Evolutionary conservation across 768 basidiomycete species (phyloP).

Genomic region (Fistulinella prunicolor): DNA sequence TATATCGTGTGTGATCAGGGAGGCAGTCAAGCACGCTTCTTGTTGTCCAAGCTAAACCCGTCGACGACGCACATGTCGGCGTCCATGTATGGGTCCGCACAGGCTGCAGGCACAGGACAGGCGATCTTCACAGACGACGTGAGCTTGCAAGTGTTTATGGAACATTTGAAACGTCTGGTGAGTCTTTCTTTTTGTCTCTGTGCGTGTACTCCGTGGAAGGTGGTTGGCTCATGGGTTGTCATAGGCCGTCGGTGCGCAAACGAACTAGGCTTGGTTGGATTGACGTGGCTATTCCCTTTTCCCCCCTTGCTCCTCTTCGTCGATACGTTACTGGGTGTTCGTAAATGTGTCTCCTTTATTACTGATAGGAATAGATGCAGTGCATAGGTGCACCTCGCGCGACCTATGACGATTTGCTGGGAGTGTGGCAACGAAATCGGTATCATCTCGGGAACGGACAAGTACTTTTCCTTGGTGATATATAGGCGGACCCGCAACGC

Average conservation of each 20-base stretch:
- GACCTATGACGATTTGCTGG: too few relatives aligned
- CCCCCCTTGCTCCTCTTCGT: conserved; percentile 1
- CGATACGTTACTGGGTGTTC: conserved; percentile 8
- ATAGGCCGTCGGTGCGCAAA: conserved; percentile 68
- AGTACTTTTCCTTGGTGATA: too few relatives aligned
- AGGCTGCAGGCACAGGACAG: conserved; percentile 68
- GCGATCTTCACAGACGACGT: conserved; percentile 99
- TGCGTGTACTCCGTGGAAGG: too few relatives aligned
- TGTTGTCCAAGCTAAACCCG: conserved; percentile 93
- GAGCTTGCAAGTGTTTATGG: conserved; percentile 97
- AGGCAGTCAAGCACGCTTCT: conserved; percentile 96
- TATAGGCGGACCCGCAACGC: too few relatives aligned
- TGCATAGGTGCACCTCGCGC: conserved; percentile 2
- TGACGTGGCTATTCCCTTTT: neutral
- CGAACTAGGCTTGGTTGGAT: conserved; percentile 40
- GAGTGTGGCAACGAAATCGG: too few relatives aligned
- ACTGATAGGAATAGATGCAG: conserved; percentile 15
- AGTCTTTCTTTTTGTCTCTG: conserved; percentile 26
- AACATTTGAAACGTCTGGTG: conserved; percentile 91
- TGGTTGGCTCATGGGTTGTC: too few relatives aligned
- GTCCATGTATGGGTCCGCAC: conserved; percentile 81
- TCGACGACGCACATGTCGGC: conserved; percentile 96
- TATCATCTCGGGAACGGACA: too few relatives aligned
- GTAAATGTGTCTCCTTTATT: conserved; percentile 9
- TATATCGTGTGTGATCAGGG: conserved; percentile 99